Evolutionary conservation across 2,329 filamentous ascomycete genomes (phyloP).

Genomic region (Chrysoporthe austroafricana): DNA sequence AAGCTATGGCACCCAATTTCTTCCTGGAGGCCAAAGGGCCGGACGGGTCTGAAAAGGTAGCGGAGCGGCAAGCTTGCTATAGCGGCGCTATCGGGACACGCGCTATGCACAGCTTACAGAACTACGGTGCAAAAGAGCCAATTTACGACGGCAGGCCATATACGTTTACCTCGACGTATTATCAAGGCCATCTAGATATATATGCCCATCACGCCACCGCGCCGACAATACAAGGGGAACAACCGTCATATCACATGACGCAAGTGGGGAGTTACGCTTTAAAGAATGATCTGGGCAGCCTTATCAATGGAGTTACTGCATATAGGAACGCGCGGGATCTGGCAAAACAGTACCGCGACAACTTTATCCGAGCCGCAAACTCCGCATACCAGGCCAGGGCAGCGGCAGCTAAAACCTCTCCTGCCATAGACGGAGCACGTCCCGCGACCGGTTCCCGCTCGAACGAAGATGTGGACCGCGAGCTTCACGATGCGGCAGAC

Average conservation of each 20-base stretch:
- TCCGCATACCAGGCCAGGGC: constrained; percentile 15
- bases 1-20: constrained; percentile 45
- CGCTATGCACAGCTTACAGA: constrained; percentile 37
- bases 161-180: constrained; percentile 44
- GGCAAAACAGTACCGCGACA: constrained; percentile 42
- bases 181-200: constrained; percentile 37
- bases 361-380: constrained; percentile 40
- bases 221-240: constrained; percentile 36
- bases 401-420: background rate
- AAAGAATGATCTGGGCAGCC: constrained; percentile 36
- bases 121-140: constrained; percentile 32
- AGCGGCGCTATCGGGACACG: constrained; percentile 43
- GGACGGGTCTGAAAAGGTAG: constrained; percentile 37
- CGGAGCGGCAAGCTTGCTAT: constrained; percentile 41
- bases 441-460: no score
- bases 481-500: background rate
- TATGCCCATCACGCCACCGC: constrained; percentile 43
- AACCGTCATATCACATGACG: constrained; percentile 48
- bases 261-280: constrained; percentile 37
- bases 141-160: constrained; percentile 45
- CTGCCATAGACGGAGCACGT: no score
- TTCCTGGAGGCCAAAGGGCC: constrained; percentile 46
- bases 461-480: background rate
- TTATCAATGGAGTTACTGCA: constrained; percentile 41
- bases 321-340: constrained; percentile 46